Conservation (phyloP, 768 basidiomycete species). For the Macrolepiota albuminosa region DNA sequence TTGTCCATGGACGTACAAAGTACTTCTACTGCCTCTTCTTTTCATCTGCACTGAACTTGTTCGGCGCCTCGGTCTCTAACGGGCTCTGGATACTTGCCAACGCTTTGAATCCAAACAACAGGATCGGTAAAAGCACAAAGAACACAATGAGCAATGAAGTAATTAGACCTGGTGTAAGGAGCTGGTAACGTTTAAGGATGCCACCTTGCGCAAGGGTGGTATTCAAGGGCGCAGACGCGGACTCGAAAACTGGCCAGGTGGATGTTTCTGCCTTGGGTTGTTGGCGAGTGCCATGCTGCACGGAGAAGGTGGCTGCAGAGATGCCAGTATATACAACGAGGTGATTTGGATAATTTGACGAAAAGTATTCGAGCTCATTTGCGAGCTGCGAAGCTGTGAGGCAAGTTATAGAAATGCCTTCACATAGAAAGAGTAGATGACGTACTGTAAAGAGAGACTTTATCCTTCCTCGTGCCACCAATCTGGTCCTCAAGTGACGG, state of each 20-base stretch:
- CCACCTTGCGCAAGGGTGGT: constrained; percentile 44
- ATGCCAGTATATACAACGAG: constrained; percentile 66
- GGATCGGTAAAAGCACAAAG: constrained; percentile 63
- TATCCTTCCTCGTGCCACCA: constrained; percentile 38
- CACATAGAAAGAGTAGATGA: constrained; percentile 5
- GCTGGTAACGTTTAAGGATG: constrained; percentile 69
- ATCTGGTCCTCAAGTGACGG: constrained; percentile 40
- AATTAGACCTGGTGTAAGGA: constrained; percentile 75
- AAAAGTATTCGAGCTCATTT: constrained; percentile 43
- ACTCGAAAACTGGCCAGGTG: neutral
- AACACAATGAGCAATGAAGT: constrained; percentile 56
- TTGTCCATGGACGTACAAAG: neutral
- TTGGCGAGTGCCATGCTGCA: constrained; percentile 22
- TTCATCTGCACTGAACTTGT: constrained; percentile 62
- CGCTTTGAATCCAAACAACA: constrained; percentile 59
- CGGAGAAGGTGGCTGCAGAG: constrained; percentile 16
- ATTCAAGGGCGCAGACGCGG: constrained; percentile 20
- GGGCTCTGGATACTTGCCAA: constrained; percentile 74
- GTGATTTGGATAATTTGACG: constrained; percentile 49
- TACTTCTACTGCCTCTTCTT: constrained; percentile 68
- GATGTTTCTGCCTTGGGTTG: constrained; percentile 4
- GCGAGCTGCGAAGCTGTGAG: constrained; percentile 40
- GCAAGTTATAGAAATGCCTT: neutral
- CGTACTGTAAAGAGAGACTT: constrained; percentile 55
- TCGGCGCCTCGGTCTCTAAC: constrained; percentile 55